Evolutionary conservation across 78 protist genomes (phyloP).

Genomic region (Fonticula alba): DNA sequence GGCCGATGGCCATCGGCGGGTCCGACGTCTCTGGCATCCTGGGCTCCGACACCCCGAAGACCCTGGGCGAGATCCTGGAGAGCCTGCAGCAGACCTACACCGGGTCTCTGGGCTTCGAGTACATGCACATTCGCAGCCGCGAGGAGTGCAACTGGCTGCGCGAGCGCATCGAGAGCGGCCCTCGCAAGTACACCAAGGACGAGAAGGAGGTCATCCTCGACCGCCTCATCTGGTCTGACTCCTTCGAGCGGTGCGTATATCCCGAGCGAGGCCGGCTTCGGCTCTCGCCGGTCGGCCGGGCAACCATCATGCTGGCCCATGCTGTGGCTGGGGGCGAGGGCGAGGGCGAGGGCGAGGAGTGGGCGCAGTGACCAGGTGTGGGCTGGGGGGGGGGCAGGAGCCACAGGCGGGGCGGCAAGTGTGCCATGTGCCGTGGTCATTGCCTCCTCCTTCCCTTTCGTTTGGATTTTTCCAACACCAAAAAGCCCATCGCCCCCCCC

Average conservation of each 20-base stretch:
- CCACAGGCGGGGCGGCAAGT: too few species aligned
- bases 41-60: neutral
- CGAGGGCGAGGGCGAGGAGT: too few species aligned
- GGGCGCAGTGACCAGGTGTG: neutral
- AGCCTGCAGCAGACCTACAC: constrained; percentile 18
- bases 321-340: too few species aligned
- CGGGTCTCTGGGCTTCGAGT: constrained; percentile 31
- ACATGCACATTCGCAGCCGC: constrained; percentile 28
- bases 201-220: constrained; percentile 15
- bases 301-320: neutral
- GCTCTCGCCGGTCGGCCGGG: constrained; percentile 10
- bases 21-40: neutral
- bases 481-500: neutral
- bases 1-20: neutral
- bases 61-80: constrained; percentile 16
- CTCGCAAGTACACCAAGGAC: neutral
- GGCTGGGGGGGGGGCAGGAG: too few species aligned
- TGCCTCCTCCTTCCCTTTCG: neutral
- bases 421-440: too few species aligned
- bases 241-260: constrained; percentile 38
- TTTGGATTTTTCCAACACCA: neutral
- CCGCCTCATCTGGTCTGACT: constrained; percentile 47
- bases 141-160: constrained; percentile 50
- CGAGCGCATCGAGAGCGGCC: constrained; percentile 28
- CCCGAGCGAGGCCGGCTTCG: too few species aligned